Conservation (phyloP, 768 basidiomycete genomes). For the Strobilomyces echinocephalus region DNA sequence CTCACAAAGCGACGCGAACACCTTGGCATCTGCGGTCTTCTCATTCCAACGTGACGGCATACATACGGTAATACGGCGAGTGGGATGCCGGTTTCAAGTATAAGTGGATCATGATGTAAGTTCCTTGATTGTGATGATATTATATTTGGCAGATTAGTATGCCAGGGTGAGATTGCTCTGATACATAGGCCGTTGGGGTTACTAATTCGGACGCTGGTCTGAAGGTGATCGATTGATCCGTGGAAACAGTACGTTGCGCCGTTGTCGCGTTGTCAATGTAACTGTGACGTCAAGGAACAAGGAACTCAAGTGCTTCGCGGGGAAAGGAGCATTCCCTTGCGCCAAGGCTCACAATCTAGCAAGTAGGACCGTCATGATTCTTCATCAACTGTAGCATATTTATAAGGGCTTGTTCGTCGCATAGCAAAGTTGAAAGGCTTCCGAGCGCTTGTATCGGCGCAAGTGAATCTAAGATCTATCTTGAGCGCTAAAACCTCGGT, state of each 20-base stretch:
- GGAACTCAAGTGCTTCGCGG: constrained; percentile 50
- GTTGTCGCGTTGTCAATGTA: constrained; percentile 2
- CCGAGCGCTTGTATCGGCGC: background rate
- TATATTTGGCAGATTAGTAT: constrained; percentile 22
- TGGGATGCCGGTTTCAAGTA: constrained; percentile 34
- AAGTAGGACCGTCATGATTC: constrained; percentile 7
- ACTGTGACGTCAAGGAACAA: constrained; percentile 50
- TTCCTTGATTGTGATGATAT: too few species aligned
- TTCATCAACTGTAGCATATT: background rate
- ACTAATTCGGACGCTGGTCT: background rate
- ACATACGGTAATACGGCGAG: constrained; percentile 19
- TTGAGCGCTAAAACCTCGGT: constrained; percentile 1
- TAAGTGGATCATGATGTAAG: too few species aligned
- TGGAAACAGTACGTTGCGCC: constrained; percentile 24
- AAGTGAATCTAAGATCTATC: constrained; percentile 18
- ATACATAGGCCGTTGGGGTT: background rate
- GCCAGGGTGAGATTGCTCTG: constrained; percentile 19
- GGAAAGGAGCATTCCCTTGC: constrained; percentile 33
- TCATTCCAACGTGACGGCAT: constrained; percentile 6
- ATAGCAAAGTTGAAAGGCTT: background rate
- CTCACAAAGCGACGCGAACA: background rate
- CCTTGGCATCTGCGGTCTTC: background rate
- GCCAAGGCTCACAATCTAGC: constrained; percentile 21
- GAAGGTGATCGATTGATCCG: constrained; percentile 26
- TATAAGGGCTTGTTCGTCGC: background rate